Evolutionary conservation across 2,329 filamentous ascomycete species (phyloP), one percentile per base, ranked within the genome.

Genomic region (Chrysoporthe deuterocubensis): DNA sequence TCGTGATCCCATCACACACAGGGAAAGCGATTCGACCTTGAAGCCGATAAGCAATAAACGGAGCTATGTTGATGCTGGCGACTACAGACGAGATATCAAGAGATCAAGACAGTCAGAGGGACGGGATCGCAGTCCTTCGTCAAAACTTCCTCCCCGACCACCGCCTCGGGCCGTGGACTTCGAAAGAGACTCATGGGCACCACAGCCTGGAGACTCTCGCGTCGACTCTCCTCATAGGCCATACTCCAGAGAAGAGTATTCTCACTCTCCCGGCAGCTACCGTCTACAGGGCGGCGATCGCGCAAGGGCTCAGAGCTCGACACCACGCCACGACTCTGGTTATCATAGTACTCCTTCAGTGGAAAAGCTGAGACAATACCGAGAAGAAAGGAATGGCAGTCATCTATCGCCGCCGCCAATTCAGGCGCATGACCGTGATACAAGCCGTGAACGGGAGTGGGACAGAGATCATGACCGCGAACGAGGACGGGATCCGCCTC

Each of bases 251-350:
- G 68, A 62, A 18, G 62, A 32, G 14, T 60, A 57, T 48, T 66
- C 63, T 34, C 68, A 44, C 8, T 68, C 68, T 32, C 68, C 68
- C 6, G 63, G 66, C 37, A 40, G 66, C 5, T 62, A 70, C 52
- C 67, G 62, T 18, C 37, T 69, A 3, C 68, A 67, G 11, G 37
- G 40, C 9, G 62, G 60, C 14, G 68, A 63, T 13, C 65, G 64
- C 18, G 46, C 61, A 21, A 48, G 58, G 4, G 65, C 68, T 16
- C 54, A 58, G 13, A 62, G 66, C 56, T 66, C 68, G 18, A 59
- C 69, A 18, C 68, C 66, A n/a, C 67, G 69, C 43, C 66, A 65
- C 46, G 69, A 68, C 59, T 70, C 69, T 16, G 66, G 68, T 2
- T 70, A 71, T 11, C 68, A 66, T 4, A 71, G 68, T 42, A 59